Base-by-base conservation (phyloP, 495 filamentous ascomycete genomes). In the Hypoxylon fuscum region DNA sequence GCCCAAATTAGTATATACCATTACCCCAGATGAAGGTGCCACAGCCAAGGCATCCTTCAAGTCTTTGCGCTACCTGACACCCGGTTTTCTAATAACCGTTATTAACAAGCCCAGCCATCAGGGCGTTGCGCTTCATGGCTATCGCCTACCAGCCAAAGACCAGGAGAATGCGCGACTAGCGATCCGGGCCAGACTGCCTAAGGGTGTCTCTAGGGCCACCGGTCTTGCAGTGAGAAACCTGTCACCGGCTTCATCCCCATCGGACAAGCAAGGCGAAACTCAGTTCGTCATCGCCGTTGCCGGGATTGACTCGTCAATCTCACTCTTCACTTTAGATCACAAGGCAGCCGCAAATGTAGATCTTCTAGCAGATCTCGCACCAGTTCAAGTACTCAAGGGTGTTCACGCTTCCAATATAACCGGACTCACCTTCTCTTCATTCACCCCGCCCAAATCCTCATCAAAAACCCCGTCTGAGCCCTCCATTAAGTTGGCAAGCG, bases 371-470 rank as follows among this genome's bases (percentile, higher is more conserved):
- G 78, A 82, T 27, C 81, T 96, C 63, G 77, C 77, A 50, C 74
- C 79, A 0, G 88, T 91, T 71, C 79, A 83, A 11, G 86, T 83
- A 25, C 75, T 95, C 51, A 84, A 82, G 50, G 77, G 87, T 17
- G 93, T 92, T 12, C 95, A 97, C 71, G 85, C 90, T 1, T 84
- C 89, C 42, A 88, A 91, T 58, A 96, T 97, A 72, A 97, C 94
- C 3, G 89, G 88, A 60, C 79, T 97, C 44, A 80, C 83, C 53
- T 94, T 97, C 72, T 94, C 93, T 5, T 80, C 82, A 22, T 90
- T 91, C 71, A 74, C 70, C 23, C 79, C 87, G 3, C 88, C 88
- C 0, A 55, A 80, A 42, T 78, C 49, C 17, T 42, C 69, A 17
- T 63, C 69, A 2, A 74, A 76, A 44, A 74, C 81, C 8, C 84